A percentile compares a stretch with the other conserved stretches of the same genome.
phyloP scores from a whole-genome alignment of 2,329 filamentous ascomycete genomes.

The Xylaria sp. region DNA sequence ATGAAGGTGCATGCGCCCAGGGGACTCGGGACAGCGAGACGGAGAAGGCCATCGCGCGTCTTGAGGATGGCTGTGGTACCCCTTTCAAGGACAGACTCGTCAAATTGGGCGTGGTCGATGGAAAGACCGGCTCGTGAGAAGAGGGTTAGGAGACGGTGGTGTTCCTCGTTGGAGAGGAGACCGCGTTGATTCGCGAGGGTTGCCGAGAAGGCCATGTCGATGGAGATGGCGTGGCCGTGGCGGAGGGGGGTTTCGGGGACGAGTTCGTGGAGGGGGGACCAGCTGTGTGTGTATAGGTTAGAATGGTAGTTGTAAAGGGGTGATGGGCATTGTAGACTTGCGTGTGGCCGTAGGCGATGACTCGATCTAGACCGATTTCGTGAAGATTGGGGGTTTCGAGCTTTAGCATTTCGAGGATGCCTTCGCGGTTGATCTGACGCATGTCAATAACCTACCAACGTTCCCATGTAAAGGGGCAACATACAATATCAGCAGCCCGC shows the following conservation, averaged over 20 bases:
- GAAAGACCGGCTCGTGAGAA: conserved; percentile 66
- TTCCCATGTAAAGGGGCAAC: not conserved
- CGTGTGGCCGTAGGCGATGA: conserved; percentile 71
- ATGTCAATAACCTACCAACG: not conserved
- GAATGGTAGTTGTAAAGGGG: not conserved
- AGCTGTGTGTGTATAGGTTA: conserved; percentile 36
- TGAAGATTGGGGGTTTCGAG: conserved; percentile 69
- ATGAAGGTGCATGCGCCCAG: conserved; percentile 63
- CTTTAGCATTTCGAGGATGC: conserved; percentile 68
- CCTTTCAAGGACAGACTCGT: conserved; percentile 59
- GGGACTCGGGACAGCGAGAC: conserved; percentile 63
- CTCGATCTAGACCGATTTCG: conserved; percentile 65
- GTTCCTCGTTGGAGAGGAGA: conserved; percentile 54
- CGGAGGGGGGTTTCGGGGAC: conserved; percentile 62
- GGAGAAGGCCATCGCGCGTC: conserved; percentile 63
- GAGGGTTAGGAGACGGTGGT: conserved; percentile 57
- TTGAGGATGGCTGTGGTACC: conserved; percentile 65
- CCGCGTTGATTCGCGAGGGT: conserved; percentile 61
- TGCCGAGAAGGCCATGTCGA: conserved; percentile 71
- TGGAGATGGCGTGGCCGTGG: conserved; percentile 68
- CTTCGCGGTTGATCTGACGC: conserved; percentile 56
- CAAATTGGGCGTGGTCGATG: conserved; percentile 65
- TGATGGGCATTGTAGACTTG: not conserved
- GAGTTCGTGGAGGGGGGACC: conserved; percentile 68
- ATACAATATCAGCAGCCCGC: conserved; percentile 42